Evolutionary conservation across 2,329 filamentous ascomycete species (phyloP).

Genomic region (Incumbomyces delicatus): DNA sequence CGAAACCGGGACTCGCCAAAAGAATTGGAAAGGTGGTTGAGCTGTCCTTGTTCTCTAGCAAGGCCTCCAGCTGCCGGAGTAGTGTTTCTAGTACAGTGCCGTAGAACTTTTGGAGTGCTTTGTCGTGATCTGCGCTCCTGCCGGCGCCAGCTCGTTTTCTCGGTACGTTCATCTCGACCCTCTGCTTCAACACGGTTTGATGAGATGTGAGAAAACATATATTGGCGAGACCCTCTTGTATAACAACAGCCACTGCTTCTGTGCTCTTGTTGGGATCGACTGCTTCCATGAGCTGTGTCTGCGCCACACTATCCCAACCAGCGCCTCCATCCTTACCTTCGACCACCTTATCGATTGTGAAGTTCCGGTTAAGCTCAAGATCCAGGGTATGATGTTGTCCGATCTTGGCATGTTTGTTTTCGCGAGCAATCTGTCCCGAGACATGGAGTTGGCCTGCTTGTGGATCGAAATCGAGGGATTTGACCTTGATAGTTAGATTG

Average conservation of each 20-base stretch:
- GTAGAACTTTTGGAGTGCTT: constrained; percentile 67
- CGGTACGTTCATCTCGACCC: constrained; percentile 38
- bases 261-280: constrained; percentile 69
- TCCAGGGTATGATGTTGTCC: constrained; percentile 66
- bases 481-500: constrained; percentile 56
- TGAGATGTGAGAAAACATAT: constrained; percentile 43
- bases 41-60: constrained; percentile 30
- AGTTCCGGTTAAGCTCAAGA: constrained; percentile 76
- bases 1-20: constrained; percentile 81
- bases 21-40: constrained; percentile 54
- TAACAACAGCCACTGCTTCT: constrained; percentile 79
- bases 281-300: constrained; percentile 67
- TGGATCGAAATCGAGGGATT: constrained; percentile 58
- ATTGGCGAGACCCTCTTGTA: constrained; percentile 62
- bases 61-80: constrained; percentile 66
- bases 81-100: constrained; percentile 66
- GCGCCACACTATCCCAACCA: constrained; percentile 83
- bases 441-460: constrained; percentile 60
- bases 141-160: constrained; percentile 36
- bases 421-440: constrained; percentile 53
- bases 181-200: constrained; percentile 40
- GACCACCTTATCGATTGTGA: constrained; percentile 72
- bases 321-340: constrained; percentile 34
- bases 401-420: constrained; percentile 58
- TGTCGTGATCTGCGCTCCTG: constrained; percentile 36